phyloP scores from a whole-genome alignment of 768 basidiomycete genomes.

The Aureoboletus auriporus region DNA sequence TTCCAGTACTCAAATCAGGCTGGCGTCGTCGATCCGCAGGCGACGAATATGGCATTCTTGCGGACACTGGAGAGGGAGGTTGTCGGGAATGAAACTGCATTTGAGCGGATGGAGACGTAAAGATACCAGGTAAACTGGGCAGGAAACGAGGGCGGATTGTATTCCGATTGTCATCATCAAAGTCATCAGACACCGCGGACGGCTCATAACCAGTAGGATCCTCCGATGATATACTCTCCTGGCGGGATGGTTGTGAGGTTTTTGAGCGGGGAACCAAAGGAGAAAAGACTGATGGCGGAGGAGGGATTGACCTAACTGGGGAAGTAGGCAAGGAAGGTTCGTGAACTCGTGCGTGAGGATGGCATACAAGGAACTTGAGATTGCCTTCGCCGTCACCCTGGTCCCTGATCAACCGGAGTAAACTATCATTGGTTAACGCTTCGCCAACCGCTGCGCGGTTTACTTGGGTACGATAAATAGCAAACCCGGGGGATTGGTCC shows the following conservation, averaged over 20 bases:
- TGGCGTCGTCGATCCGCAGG: slow-evolving; percentile 25
- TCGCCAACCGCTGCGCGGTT: slow-evolving; percentile 72
- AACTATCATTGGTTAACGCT: slow-evolving; percentile 63
- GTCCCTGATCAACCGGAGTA: slow-evolving; percentile 69
- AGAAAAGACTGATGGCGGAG: slow-evolving; percentile 43
- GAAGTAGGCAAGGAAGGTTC: slow-evolving; percentile 41
- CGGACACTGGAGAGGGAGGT: slow-evolving; percentile 33
- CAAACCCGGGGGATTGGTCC: slow-evolving; percentile 62
- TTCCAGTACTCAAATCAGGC: slow-evolving; percentile 16
- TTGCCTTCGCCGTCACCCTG: slow-evolving; percentile 74
- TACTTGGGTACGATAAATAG: slow-evolving; percentile 87
- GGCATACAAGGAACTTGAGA: slow-evolving; percentile 81
- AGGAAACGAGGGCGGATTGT: slow-evolving; percentile 38
- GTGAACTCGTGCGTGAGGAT: slow-evolving; percentile 57
- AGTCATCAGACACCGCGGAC: slow-evolving; percentile 46
- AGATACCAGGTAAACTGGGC: slow-evolving; percentile 28
- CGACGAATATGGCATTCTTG: slow-evolving; percentile 22
- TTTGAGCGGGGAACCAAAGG: slow-evolving; percentile 49
- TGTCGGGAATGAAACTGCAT: slow-evolving; percentile 38
- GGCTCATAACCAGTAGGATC: slow-evolving; percentile 69
- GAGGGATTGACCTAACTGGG: slow-evolving; percentile 46
- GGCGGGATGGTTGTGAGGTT: slow-evolving; percentile 51
- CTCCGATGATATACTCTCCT: slow-evolving; percentile 68
- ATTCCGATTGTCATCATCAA: slow-evolving; percentile 54
- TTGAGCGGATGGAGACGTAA: slow-evolving; percentile 34